Evolutionary conservation across 345 rosid species (phyloP), one percentile per base, ranked within the genome.

Genomic region (Populus davidiana): DNA sequence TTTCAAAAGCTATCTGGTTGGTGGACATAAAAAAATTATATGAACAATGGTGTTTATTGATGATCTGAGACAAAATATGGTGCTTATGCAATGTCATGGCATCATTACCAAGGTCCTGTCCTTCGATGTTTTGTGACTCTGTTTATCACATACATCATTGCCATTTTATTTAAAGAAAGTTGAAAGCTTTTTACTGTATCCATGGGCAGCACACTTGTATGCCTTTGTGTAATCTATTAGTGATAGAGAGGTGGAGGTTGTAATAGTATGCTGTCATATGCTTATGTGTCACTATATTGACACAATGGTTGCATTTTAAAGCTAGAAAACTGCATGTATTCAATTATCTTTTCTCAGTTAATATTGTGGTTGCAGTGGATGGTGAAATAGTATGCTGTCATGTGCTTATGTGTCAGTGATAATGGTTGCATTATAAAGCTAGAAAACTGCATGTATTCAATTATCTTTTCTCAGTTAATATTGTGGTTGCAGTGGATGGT

Each of bases 151-250:
- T 47, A 33, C 36, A 29, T 16, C 43, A 23, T 65, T 33, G 43
- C n/a, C 2, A 50, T 47, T 72, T 33, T 35, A 23, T 54, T 2
- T 67, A 67, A 38, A 14, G 52, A 67, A 75, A 9, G 29, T 54
- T 23, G 41, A 23, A 20, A 65, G 63, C 54, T 35, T 75, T 38
- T 44, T 49, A 21, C 9, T 29, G 39, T 68, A 67, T 67, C 12
- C 35, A 50, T 54, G 36, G 62, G 8, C 31, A 33, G 41, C 44
- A 38, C 9, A 7, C 67, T 2, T 73, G 38, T 62, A 23, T 62
- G 64, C 76, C 76, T 62, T 8, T 67, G 35, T 67, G 52, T 50
- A 33, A 50, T 75, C 54, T 35, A n/a, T 23, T 36, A 36, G 38
- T 50, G 63, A 31, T 35, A 12, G 31, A 33, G 21, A 75, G 50